A percentile compares a stretch with the other conserved stretches of the same genome.
Conservation (phyloP, 768 basidiomycete genomes). For the Favolaschia claudopus region DNA sequence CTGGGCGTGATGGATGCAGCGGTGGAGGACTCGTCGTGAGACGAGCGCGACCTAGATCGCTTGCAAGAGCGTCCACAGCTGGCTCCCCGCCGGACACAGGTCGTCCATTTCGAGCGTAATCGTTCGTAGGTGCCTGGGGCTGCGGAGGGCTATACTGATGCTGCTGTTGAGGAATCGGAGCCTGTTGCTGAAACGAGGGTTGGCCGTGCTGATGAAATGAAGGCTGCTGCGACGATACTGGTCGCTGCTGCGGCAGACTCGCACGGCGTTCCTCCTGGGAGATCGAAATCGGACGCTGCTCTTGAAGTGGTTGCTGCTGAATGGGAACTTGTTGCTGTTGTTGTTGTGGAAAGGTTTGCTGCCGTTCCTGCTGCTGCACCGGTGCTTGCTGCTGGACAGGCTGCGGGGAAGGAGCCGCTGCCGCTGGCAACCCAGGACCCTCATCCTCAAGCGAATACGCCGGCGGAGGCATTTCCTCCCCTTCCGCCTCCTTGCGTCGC, state of each 20-base stretch:
- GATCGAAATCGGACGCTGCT: background rate
- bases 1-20: constrained; percentile 15
- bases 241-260: background rate
- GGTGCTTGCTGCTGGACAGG: background rate
- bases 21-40: constrained; percentile 1
- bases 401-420: background rate
- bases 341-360: background rate
- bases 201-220: no score
- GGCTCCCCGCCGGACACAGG: background rate
- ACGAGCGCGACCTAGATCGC: constrained; percentile 12
- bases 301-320: background rate
- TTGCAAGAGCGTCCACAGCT: constrained; percentile 19
- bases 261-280: background rate
- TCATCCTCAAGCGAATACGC: constrained; percentile 71
- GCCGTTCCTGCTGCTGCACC: background rate
- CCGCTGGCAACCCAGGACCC: background rate
- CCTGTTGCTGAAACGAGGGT: no score
- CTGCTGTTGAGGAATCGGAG: no score
- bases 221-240: no score
- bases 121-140: no score
- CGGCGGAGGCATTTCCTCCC: constrained; percentile 68
- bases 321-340: background rate
- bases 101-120: no score
- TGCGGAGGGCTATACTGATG: no score
- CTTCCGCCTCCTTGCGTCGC: constrained; percentile 47